These are phyloP conservation scores for Mucor indicus DNA, from an alignment of 371 early-diverging fungal species.

Conservation along the genomic window DNA sequence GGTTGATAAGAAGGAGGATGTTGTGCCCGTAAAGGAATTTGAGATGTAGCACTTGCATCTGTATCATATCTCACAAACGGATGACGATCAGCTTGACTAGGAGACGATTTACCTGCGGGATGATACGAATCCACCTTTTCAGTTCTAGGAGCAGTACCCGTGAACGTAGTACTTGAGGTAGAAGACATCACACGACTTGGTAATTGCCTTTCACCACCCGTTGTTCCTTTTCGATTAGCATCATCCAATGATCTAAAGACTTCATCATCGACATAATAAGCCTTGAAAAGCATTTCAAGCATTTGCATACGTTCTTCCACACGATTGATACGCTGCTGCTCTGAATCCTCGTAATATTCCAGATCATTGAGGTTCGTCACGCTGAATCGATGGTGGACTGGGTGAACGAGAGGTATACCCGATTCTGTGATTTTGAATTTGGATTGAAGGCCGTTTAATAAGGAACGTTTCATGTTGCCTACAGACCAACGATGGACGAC, in stretches of 20 bases:
- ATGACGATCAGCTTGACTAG: background rate
- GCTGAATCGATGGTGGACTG: conserved; percentile 46
- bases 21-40: conserved; percentile 8
- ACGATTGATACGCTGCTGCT: conserved; percentile 29
- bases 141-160: conserved; percentile 6
- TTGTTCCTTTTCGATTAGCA: background rate
- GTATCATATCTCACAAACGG: conserved; percentile 16
- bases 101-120: background rate
- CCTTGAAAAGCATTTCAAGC: conserved; percentile 31
- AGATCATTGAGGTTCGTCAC: conserved; percentile 23
- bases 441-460: conserved; percentile 34
- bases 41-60: conserved; percentile 13
- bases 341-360: conserved; percentile 15
- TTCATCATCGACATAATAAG: conserved; percentile 36
- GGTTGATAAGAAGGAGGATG: conserved; percentile 20
- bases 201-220: too few species aligned
- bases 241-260: conserved; percentile 46
- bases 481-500: conserved; percentile 50
- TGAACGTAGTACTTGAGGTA: conserved; percentile 1
- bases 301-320: conserved; percentile 36
- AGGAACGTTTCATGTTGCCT: conserved; percentile 40
- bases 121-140: conserved; percentile 10
- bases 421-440: conserved; percentile 42
- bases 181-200: background rate
- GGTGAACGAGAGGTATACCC: conserved; percentile 44